Evolutionary conservation across 108 stramenopile genomes (phyloP).

Genomic region (Stephanodiscus triporus): DNA sequence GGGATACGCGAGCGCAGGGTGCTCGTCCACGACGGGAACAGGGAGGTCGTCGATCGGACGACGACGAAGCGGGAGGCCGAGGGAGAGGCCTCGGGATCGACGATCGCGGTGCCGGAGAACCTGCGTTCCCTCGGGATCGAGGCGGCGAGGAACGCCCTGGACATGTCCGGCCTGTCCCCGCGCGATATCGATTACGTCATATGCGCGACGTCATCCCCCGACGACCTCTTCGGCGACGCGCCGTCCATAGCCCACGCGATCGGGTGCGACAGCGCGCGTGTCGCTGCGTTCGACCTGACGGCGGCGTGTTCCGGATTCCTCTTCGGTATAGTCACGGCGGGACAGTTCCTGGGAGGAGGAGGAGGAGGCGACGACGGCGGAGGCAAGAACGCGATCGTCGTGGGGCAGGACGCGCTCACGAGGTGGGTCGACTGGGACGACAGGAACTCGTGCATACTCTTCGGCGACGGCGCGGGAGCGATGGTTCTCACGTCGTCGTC

Average conservation of each 20-base stretch:
- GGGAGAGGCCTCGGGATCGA: neutral
- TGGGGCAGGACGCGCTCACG: slow-evolving; percentile 93
- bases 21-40: slow-evolving; percentile 51
- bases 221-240: slow-evolving; percentile 97
- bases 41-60: slow-evolving; percentile 6
- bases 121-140: slow-evolving; percentile 53
- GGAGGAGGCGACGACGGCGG: slow-evolving; percentile 24
- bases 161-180: slow-evolving; percentile 65
- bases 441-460: slow-evolving; percentile 93
- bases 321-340: slow-evolving; percentile 91
- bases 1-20: slow-evolving; percentile 88
- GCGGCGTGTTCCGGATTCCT: slow-evolving; percentile 97
- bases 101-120: slow-evolving; percentile 37
- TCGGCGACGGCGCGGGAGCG: slow-evolving; percentile 98
- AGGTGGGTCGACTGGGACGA: slow-evolving; percentile 98
- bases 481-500: slow-evolving; percentile 78
- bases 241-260: slow-evolving; percentile 79
- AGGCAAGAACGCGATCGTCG: slow-evolving; percentile 80
- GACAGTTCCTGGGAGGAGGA: slow-evolving; percentile 76
- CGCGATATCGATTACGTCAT: slow-evolving; percentile 91
- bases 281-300: slow-evolving; percentile 96
- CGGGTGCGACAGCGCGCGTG: slow-evolving; percentile 81
- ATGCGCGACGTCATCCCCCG: slow-evolving; percentile 89
- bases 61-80: neutral
- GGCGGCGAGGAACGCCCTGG: slow-evolving; percentile 78